Evolutionary conservation across 495 filamentous ascomycete species (phyloP), one percentile per base, ranked within the genome.

Genomic region (Hypoxylon lenormandii): DNA sequence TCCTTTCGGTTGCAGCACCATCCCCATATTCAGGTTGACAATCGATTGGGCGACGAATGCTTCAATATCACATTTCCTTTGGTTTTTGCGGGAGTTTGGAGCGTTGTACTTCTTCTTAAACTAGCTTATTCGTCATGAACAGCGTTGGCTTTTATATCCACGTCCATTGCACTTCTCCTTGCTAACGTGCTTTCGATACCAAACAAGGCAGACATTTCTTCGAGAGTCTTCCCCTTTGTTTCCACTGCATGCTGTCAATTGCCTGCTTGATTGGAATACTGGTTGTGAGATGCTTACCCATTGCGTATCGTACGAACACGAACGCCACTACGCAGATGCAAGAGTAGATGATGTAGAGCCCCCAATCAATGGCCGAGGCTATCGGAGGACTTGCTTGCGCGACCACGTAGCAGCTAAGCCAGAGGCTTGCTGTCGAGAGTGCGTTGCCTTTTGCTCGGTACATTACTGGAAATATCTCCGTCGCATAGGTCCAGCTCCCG

Each of bases 401-500:
- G 13, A 73, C 61, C 12, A 70, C 42, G 18, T 62, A 73, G 52
- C 66, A 73, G 22, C 59, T 64, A 5, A 73, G 69, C 70, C 70
- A 70, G 13, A 73, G 53, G 5, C 60, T 73, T 36, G 66, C 66
- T 0, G 70, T 70, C 12, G 60, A 65, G 13, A 73, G 59, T 0
- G 70, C 60, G 40, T 64, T 60, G 36, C 68, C 72, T 48, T 65
- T 55, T 51, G 50, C 73, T 50, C 50, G 26, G 22, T 72, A 64
- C 40, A 64, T 55, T 13, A 69, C 56, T 12, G 73, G 73, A 53
- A 74, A 76, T 13, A 76, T 74, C 30, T 76, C 71, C 3, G 73
- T 64, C 10, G 73, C 71, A 48, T 74, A 76, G 2, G 73, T 69
- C 73, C 71, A 76, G 8, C 71, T 74, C 52, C 73, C 71, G n/a